Conservation (phyloP, 345 rosid genomes). For the Citrus hindsii region DNA sequence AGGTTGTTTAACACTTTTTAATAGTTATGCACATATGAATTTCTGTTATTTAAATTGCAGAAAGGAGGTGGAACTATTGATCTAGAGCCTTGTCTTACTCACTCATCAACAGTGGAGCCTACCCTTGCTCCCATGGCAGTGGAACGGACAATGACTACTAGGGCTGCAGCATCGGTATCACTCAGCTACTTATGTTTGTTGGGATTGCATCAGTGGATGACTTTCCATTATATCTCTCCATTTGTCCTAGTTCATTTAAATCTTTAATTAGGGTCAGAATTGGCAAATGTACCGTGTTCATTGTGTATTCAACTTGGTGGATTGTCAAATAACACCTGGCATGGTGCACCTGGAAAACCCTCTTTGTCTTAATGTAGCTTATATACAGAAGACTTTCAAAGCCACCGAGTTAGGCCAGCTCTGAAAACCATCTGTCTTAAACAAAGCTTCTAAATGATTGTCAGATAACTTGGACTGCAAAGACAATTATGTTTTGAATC, state of each 20-base stretch:
- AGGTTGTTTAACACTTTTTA: not conserved
- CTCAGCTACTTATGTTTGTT: not conserved
- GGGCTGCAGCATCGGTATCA: constrained; percentile 98
- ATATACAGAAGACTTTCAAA: not conserved
- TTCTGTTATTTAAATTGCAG: constrained; percentile 39
- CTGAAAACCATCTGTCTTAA: not conserved
- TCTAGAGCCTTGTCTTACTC: constrained; percentile 93
- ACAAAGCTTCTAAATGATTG: not conserved
- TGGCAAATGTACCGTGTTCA: not conserved
- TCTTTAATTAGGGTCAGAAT: not conserved
- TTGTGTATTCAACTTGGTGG: not conserved
- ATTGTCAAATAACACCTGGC: not conserved
- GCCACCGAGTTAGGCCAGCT: not conserved
- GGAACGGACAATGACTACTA: constrained; percentile 97
- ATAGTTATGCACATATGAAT: not conserved
- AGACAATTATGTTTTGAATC: not conserved
- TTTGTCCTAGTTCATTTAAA: not conserved
- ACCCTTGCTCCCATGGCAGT: constrained; percentile 99
- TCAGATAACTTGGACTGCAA: not conserved
- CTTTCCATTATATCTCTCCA: not conserved
- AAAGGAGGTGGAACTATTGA: constrained; percentile 96
- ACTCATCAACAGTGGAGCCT: constrained; percentile 93
- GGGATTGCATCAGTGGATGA: not conserved
- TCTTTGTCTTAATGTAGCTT: not conserved
- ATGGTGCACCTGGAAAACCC: not conserved